phyloP scores from a whole-genome alignment of 257 asterid genomes.

The Asclepias syriaca region DNA sequence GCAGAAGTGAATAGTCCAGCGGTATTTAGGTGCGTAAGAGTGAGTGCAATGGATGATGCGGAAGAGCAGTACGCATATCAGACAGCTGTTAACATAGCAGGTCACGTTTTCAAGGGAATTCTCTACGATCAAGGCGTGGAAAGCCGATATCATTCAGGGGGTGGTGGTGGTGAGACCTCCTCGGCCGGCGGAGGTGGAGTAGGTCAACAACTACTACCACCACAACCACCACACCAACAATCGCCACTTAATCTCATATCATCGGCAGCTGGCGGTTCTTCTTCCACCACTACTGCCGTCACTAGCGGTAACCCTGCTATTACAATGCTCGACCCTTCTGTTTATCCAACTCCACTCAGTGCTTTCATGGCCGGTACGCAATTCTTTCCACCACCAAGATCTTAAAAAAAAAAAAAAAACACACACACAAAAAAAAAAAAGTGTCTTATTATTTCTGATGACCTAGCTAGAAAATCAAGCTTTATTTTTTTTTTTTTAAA shows the following conservation, averaged over 20 bases:
- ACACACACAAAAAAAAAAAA: too few species aligned
- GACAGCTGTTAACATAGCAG: slow-evolving; percentile 67
- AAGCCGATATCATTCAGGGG: slow-evolving; percentile 23
- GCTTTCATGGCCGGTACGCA: slow-evolving; percentile 84
- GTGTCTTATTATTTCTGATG: background rate
- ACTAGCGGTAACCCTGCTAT: slow-evolving; percentile 20
- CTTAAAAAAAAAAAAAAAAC: slow-evolving; percentile 14
- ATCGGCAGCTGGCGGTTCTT: slow-evolving; percentile 12
- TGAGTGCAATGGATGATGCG: slow-evolving; percentile 54
- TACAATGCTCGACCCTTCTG: slow-evolving; percentile 54
- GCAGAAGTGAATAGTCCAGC: slow-evolving; percentile 61
- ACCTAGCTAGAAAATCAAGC: background rate
- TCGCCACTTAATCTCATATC: slow-evolving; percentile 32
- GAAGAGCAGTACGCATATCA: slow-evolving; percentile 71
- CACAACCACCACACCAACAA: slow-evolving; percentile 10
- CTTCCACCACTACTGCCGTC: slow-evolving; percentile 18
- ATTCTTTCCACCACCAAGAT: slow-evolving; percentile 77
- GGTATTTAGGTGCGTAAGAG: slow-evolving; percentile 64
- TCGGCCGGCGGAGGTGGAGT: slow-evolving; percentile 33
- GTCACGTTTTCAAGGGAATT: slow-evolving; percentile 75
- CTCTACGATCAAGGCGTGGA: slow-evolving; percentile 72
- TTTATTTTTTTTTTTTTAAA: too few species aligned
- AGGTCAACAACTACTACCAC: slow-evolving; percentile 3
- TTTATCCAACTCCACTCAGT: slow-evolving; percentile 48
- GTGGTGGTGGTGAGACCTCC: slow-evolving; percentile 28